Conservation (phyloP, 1,139 yeast species). For the Saccharomyces uvarum region DNA sequence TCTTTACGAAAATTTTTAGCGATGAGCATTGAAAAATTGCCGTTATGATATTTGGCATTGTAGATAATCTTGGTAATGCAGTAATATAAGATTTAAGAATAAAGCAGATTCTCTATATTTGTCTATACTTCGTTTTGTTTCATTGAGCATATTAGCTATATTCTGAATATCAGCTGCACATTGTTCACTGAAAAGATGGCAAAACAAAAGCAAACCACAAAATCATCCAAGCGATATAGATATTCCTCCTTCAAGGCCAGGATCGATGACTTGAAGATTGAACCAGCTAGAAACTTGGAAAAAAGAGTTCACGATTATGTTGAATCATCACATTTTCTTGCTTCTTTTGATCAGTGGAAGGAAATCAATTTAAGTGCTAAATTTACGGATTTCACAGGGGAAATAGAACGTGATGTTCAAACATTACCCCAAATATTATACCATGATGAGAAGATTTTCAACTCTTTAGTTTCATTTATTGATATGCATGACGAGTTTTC, state of each 20-base stretch:
- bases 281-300: conserved; percentile 60
- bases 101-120: background rate
- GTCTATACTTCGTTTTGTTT: background rate
- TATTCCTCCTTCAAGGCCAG: conserved; percentile 76
- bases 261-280: conserved; percentile 76
- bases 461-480: conserved; percentile 45
- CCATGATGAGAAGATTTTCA: conserved; percentile 58
- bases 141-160: background rate
- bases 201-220: conserved; percentile 39
- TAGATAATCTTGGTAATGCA: background rate
- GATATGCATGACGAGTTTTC: conserved; percentile 57
- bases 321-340: conserved; percentile 69
- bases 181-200: background rate
- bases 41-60: background rate
- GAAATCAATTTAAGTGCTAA: conserved; percentile 75
- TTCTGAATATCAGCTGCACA: background rate
- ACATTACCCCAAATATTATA: conserved; percentile 76
- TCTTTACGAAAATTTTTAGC: background rate
- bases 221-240: conserved; percentile 52
- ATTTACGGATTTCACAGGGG: conserved; percentile 57
- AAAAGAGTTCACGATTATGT: conserved; percentile 63
- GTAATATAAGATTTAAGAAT: background rate
- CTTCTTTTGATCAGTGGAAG: conserved; percentile 79
- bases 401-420: conserved; percentile 49
- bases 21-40: background rate